These are phyloP conservation scores for Eucalyptus pauciflora DNA, from an alignment of 345 rosid species.

Conservation along the genomic window DNA sequence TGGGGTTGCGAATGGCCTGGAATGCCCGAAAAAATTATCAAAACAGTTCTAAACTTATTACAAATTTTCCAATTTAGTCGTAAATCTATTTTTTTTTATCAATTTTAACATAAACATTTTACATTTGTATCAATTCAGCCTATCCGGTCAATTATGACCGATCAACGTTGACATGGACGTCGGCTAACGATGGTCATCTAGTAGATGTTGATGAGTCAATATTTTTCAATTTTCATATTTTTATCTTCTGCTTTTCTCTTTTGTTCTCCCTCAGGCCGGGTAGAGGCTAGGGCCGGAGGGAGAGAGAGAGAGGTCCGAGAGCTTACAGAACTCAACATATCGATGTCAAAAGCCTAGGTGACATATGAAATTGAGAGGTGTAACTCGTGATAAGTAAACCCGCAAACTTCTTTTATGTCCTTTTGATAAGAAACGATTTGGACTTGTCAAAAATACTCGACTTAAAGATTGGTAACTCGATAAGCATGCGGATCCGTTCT, in stretches of 20 bases:
- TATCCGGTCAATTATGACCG: fast-evolving
- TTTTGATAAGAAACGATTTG: neutral
- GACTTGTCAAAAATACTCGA: neutral
- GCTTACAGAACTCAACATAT: too few species aligned
- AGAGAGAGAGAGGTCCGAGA: neutral
- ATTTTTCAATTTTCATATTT: too few species aligned
- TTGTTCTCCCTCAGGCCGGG: too few species aligned
- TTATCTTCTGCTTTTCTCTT: too few species aligned
- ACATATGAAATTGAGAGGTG: neutral
- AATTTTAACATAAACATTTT: too few species aligned
- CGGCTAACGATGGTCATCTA: fast-evolving
- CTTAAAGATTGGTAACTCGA: neutral
- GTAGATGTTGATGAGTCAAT: fast-evolving
- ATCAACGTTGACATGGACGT: fast-evolving
- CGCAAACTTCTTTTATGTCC: neutral
- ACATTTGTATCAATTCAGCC: too few species aligned
- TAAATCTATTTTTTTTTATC: too few species aligned
- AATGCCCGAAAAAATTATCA: neutral
- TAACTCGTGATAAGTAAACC: too few species aligned
- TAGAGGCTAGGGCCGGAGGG: too few species aligned
- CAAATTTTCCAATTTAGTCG: too few species aligned
- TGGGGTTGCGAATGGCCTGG: neutral
- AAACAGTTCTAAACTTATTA: too few species aligned
- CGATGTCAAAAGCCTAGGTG: neutral
- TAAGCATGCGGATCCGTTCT: neutral